Base-by-base conservation (phyloP, 2,329 filamentous ascomycete genomes). In the Mariannaea sp. region DNA sequence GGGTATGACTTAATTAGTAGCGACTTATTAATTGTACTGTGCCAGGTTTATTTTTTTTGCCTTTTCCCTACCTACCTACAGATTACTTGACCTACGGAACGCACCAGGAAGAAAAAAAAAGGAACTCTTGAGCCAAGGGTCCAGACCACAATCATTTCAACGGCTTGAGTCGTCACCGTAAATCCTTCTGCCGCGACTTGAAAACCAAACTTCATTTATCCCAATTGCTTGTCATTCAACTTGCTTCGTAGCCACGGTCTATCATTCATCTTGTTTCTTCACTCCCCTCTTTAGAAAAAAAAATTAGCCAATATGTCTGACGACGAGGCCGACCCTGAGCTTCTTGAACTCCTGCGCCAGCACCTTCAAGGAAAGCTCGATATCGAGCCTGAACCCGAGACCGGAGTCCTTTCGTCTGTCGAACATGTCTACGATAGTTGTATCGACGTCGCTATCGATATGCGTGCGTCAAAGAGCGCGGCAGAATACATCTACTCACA, bases 401-500 rank as follows among this genome's bases (percentile, higher is more conserved):
- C 90, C 5, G 89, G 87, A 44, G 92, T 97, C 33, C 82, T 97
- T 4, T 80, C 90, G 59, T 83, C 86, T 57, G 92, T 92, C 38
- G 86, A 96, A 72, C 90, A 88, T 74, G 87, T 97, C 66, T 96
- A 89, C 74, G 86, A 96, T 75, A 94, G 97, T 73, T 84, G 90
- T 58, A 92, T 96, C 69, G 94, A 99, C 70, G 91, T 99, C 27
- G 90, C 91, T 9, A 78, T 99, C 36, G 89, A 93, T 67, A 92
- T 92, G 79, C 81, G 83, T 50, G 86, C 88, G 43, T 92, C 89
- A 47, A 95, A 94, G 72, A 80, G 81, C 26, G 93, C 95, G 1
- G 94, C 94, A 10, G 83, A 85, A 57, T 82, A 78, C 44, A 93
- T 99, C 63, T 88, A 89, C 73, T 73, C 79, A 8, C 82, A 90